These are phyloP conservation scores for Hyparrhenia diplandra DNA, from an alignment of 176 grass and related monocot genomes.

Conservation along the genomic window DNA sequence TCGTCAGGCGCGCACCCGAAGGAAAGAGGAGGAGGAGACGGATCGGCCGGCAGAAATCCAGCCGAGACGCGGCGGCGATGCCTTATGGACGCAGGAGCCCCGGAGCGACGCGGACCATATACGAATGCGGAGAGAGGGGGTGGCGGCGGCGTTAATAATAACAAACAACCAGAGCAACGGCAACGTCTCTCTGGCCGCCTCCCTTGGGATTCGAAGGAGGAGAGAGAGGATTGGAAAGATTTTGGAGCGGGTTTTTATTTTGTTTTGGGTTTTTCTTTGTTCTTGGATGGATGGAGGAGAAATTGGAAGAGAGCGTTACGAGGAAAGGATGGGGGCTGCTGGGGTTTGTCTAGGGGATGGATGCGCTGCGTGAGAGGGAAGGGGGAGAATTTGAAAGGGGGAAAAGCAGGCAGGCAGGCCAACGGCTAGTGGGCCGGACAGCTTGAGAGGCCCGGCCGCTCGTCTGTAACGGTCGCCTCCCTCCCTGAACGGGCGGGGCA, in stretches of 20 bases:
- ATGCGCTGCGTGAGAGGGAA: neutral
- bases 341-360: neutral
- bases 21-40: no score
- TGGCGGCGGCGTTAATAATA: conserved; percentile 27
- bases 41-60: conserved; percentile 13
- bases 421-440: conserved; percentile 57
- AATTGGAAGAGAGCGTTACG: neutral
- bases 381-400: conserved; percentile 11
- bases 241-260: conserved; percentile 14
- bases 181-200: conserved; percentile 1
- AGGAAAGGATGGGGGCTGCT: no score
- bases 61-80: neutral
- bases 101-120: no score
- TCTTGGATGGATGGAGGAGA: neutral
- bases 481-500: neutral
- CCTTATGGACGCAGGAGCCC: neutral
- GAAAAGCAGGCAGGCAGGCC: neutral
- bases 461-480: conserved; percentile 30
- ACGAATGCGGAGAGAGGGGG: neutral
- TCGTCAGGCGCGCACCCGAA: neutral
- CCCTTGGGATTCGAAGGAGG: conserved; percentile 27
- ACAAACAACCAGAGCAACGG: neutral
- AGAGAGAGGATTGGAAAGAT: conserved; percentile 11
- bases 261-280: neutral
- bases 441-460: neutral